Evolutionary conservation across 2,329 filamentous ascomycete species (phyloP).

Genomic region (Cladophialophora exuberans): DNA sequence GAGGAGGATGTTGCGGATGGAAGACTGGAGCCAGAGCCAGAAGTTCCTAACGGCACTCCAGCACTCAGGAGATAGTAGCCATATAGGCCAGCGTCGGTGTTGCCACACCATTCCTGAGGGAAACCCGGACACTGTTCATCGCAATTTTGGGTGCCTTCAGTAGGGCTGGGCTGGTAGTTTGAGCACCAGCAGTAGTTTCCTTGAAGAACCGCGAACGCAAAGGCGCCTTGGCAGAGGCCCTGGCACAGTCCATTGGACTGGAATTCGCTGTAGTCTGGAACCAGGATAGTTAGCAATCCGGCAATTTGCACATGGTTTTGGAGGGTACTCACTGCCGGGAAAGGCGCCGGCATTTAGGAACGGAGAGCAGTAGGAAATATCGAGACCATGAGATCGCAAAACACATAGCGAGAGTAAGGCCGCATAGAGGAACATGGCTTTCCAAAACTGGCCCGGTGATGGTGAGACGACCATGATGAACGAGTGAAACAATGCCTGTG

Average conservation of each 20-base stretch:
- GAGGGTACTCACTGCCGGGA: constrained; percentile 39
- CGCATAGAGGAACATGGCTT: constrained; percentile 3
- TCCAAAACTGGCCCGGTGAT: constrained; percentile 5
- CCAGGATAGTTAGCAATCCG: constrained; percentile 16
- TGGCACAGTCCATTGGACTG: constrained; percentile 52
- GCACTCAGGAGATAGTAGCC: constrained; percentile 46
- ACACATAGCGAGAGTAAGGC: constrained; percentile 12
- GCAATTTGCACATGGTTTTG: not conserved
- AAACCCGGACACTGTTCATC: constrained; percentile 51
- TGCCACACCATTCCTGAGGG: constrained; percentile 50
- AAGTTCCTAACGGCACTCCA: constrained; percentile 28
- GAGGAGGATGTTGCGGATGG: constrained; percentile 35
- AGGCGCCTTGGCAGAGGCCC: constrained; percentile 43
- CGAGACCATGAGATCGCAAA: constrained; percentile 26
- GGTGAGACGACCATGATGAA: constrained; percentile 18
- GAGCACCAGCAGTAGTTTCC: constrained; percentile 55
- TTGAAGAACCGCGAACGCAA: constrained; percentile 51
- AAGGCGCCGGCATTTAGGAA: constrained; percentile 48
- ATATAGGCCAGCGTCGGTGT: constrained; percentile 42
- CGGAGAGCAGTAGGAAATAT: constrained; percentile 47
- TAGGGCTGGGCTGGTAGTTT: constrained; percentile 46
- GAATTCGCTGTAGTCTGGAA: constrained; percentile 43
- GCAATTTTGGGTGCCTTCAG: constrained; percentile 43
- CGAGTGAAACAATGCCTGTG: constrained; percentile 3
- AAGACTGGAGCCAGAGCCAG: constrained; percentile 20